Percentiles rank a stretch among this genome's conserved stretches.
phyloP scores from a whole-genome alignment of 371 early-diverging fungal species.

The Lichtheimia ramosa region DNA sequence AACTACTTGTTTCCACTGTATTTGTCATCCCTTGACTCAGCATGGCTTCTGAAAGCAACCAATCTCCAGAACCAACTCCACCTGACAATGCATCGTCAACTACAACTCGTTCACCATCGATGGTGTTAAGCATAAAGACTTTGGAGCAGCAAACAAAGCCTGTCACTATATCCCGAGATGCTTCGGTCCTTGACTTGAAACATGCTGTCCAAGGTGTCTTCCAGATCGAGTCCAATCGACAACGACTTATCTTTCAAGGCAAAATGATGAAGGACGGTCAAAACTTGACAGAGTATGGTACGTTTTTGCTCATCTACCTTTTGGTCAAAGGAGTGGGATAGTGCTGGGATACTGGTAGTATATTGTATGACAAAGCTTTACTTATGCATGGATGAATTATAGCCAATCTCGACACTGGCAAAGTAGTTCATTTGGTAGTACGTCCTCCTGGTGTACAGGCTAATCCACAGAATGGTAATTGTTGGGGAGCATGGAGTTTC shows the following conservation, averaged over 20 bases:
- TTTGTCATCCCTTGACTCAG: not conserved
- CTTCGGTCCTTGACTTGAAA: constrained; percentile 58
- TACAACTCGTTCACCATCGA: constrained; percentile 5
- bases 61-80: not conserved
- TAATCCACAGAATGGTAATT: constrained; percentile 54
- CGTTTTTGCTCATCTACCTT: not conserved
- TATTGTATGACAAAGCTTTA: not conserved
- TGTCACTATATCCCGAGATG: constrained; percentile 48
- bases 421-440: constrained; percentile 63
- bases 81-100: not conserved
- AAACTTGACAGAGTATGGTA: constrained; percentile 57
- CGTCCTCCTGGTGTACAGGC: constrained; percentile 55
- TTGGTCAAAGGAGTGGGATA: too few relatives aligned
- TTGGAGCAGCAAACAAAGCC: constrained; percentile 56
- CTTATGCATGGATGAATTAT: not conserved
- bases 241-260: constrained; percentile 64
- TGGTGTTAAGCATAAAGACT: constrained; percentile 56
- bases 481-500: not conserved
- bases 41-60: not conserved
- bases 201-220: constrained; percentile 50
- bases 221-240: constrained; percentile 54
- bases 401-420: constrained; percentile 59
- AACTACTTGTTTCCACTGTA: not conserved
- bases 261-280: constrained; percentile 60
- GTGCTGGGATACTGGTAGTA: too few relatives aligned